Conservation (phyloP, 2,329 filamentous ascomycete species). For the Helotiales sp. region DNA sequence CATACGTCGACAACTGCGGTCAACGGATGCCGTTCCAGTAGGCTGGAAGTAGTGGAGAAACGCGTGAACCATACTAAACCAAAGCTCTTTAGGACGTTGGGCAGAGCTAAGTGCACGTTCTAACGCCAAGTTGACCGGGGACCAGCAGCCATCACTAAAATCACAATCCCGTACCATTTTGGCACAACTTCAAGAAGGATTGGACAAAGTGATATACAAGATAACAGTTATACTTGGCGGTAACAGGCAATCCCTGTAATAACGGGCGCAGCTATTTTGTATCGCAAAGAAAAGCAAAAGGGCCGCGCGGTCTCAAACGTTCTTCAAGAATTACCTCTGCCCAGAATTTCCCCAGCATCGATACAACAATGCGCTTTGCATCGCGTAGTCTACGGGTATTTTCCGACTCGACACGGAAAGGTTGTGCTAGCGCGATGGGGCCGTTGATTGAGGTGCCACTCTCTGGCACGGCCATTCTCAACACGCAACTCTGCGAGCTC, state of each 20-base stretch:
- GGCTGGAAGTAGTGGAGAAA: not conserved
- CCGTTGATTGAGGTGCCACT: not conserved
- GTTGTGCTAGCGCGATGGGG: not conserved
- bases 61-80: not conserved
- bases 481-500: too few relatives aligned
- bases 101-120: not conserved
- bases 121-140: not conserved
- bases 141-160: not conserved
- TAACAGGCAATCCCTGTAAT: not conserved
- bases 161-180: not conserved
- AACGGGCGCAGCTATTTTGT: not conserved
- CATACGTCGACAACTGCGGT: not conserved
- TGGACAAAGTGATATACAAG: not conserved
- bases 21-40: not conserved
- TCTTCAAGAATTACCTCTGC: not conserved
- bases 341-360: not conserved
- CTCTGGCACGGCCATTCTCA: not conserved
- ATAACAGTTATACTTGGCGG: not conserved
- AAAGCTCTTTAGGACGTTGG: not conserved
- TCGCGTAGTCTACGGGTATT: not conserved
- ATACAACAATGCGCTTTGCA: not conserved
- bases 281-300: not conserved
- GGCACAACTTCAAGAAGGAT: not conserved
- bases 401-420: not conserved
- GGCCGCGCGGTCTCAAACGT: slow-evolving; percentile 1